Evolutionary conservation across 108 stramenopile species (phyloP), one percentile per base, ranked within the genome.

Genomic region (Stephanodiscus triporus): DNA sequence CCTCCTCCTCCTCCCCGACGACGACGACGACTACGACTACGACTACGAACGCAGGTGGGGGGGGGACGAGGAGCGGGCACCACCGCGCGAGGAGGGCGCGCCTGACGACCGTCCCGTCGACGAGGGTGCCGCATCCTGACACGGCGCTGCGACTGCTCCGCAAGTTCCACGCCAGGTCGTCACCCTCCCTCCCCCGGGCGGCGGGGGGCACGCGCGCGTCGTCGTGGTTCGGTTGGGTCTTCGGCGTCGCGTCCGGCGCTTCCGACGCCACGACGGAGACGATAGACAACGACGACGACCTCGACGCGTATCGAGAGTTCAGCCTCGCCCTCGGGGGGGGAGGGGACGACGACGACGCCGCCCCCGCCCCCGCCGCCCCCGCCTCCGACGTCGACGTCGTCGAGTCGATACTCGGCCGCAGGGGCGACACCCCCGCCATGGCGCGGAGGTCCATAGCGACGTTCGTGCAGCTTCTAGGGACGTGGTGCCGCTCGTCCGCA

Each of bases 81-180:
- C n/a, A n/a, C n/a, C n/a, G n/a, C n/a, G n/a, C n/a, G n/a, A n/a
- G n/a, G n/a, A 22, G 59, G 78, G 17, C 64, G 47, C 58, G 40
- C 34, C 29, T 65, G 4, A 51, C 50, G 23, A 34, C 49, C 43
- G 7, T 16, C 19, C 48, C 66, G 0, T 66, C 75, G 51, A 88
- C 87, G 10, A 85, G 82, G 29, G 76, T 89, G 26, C 90, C 86
- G 29, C 83, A 89, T 59, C 45, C 86, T 32, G 87, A 87, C 60
- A 77, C 85, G 9, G 66, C 81, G 7, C 71, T 91, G n/a, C 79
- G 87, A 9, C 63, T 93, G 13, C 75, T 93, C 9, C 86, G 87
- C 11, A 91, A 91, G 66, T 93, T 93, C 79, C 74, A 83, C 51
- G 30, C 69, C 57, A 93, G 91, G 72, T 80, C 92, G 1, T 24